Conservation (phyloP, 2,329 filamentous ascomycete genomes). For the Ceratocystis colombiana region DNA sequence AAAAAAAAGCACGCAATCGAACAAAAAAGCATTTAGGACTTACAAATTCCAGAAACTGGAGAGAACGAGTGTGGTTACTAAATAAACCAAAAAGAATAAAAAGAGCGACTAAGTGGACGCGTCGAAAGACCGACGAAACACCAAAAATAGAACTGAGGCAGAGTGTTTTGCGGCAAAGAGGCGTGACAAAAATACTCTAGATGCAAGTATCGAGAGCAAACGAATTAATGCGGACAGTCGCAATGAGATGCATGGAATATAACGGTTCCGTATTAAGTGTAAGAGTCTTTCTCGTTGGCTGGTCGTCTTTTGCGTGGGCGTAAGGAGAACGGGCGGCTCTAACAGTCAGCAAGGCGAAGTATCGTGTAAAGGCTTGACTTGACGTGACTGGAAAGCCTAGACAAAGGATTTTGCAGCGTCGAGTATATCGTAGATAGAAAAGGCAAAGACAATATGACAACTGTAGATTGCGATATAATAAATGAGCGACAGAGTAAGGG, state of each 20-base stretch:
- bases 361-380: not conserved
- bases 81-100: conserved; percentile 13
- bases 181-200: conserved; percentile 8
- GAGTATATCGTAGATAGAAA: not conserved
- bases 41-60: conserved; percentile 19
- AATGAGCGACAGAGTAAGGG: conserved; percentile 5
- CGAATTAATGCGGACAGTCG: conserved; percentile 2
- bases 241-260: conserved; percentile 11
- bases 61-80: not conserved
- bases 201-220: conserved; percentile 11
- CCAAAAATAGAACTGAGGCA: conserved; percentile 17
- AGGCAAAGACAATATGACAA: not conserved
- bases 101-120: conserved; percentile 8
- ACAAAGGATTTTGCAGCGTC: not conserved
- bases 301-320: not conserved
- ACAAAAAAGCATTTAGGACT: not conserved
- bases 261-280: not conserved
- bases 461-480: not conserved
- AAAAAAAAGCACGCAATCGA: not conserved
- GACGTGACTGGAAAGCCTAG: not conserved
- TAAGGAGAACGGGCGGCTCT: not conserved
- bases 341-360: not conserved
- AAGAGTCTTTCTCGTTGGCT: not conserved
- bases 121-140: not conserved
- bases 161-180: conserved; percentile 5